These are phyloP conservation scores for Kwoniella heveanensis DNA, from an alignment of 768 basidiomycete genomes.

Conservation along the genomic window DNA sequence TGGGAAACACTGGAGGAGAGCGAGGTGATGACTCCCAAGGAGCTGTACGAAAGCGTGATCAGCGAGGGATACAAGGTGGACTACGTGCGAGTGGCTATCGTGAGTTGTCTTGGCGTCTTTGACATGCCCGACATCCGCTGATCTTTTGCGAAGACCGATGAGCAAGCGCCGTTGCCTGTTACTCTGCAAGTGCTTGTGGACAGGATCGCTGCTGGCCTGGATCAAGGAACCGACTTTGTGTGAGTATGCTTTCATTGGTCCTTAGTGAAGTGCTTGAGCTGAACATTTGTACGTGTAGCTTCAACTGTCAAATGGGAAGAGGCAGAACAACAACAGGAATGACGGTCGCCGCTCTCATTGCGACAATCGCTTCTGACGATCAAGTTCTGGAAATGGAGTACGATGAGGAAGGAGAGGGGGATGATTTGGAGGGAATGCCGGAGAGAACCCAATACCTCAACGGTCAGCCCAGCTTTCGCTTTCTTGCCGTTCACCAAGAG, in stretches of 20 bases:
- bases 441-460: conserved; percentile 87
- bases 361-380: conserved; percentile 60
- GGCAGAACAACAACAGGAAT: conserved; percentile 89
- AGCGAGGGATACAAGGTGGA: conserved; percentile 65
- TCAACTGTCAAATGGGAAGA: conserved; percentile 93
- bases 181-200: conserved; percentile 78
- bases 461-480: conserved; percentile 63
- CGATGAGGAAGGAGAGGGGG: conserved; percentile 26
- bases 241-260: too few relatives aligned
- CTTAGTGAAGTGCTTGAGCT: too few relatives aligned
- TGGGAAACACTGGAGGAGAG: conserved; percentile 77
- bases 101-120: conserved; percentile 57
- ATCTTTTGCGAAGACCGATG: conserved; percentile 72
- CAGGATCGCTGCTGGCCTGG: conserved; percentile 64
- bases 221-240: conserved; percentile 61
- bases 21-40: conserved; percentile 56
- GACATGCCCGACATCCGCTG: neutral
- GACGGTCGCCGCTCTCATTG: conserved; percentile 84
- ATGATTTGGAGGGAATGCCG: conserved; percentile 68
- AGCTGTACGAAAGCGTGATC: conserved; percentile 53
- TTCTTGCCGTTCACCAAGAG: neutral
- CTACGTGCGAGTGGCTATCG: conserved; percentile 86
- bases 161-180: conserved; percentile 90
- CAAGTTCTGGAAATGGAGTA: conserved; percentile 29
- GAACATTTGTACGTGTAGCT: conserved; percentile 54